A percentile compares a stretch with the other conserved stretches of the same genome.
phyloP scores from a whole-genome alignment of 1,284 basidiomycete species.

The Testicularia cyperi region DNA sequence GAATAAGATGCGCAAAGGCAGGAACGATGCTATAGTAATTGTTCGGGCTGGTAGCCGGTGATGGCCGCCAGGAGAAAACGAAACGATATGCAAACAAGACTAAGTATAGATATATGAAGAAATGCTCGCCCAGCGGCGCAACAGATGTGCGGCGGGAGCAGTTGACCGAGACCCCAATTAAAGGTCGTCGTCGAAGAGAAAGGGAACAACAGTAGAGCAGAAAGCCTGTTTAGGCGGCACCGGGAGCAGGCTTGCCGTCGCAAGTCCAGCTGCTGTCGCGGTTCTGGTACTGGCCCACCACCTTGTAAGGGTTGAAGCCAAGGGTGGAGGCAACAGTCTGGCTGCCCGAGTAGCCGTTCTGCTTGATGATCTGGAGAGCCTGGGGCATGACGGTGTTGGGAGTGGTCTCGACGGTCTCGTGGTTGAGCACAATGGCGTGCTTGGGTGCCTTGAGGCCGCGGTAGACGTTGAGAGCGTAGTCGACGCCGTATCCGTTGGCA shows the following conservation, averaged over 20 bases:
- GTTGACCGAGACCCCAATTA: no score
- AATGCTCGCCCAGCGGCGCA: no score
- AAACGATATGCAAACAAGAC: no score
- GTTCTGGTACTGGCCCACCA: constrained; percentile 13
- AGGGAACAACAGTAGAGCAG: not conserved
- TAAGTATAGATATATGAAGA: no score
- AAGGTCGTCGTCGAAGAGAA: no score
- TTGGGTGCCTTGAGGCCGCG: constrained; percentile 26
- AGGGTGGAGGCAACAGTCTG: constrained; percentile 32
- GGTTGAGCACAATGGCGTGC: constrained; percentile 46
- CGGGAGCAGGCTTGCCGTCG: constrained; percentile 30
- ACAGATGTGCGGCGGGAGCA: no score
- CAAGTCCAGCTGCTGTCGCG: constrained; percentile 47
- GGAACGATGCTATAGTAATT: no score
- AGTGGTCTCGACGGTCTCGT: constrained; percentile 46
- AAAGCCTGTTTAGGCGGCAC: not conserved
- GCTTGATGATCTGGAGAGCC: constrained; percentile 34
- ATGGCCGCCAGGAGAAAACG: no score
- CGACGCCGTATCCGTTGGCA: constrained; percentile 27
- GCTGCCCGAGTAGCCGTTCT: constrained; percentile 42
- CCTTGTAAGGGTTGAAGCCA: constrained; percentile 50
- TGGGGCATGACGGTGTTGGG: constrained; percentile 31
- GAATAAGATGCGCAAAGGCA: no score
- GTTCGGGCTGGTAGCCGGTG: no score
- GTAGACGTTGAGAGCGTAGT: constrained; percentile 28